Conservation (phyloP, 306 rosid species). For the Trifolium repens region DNA sequence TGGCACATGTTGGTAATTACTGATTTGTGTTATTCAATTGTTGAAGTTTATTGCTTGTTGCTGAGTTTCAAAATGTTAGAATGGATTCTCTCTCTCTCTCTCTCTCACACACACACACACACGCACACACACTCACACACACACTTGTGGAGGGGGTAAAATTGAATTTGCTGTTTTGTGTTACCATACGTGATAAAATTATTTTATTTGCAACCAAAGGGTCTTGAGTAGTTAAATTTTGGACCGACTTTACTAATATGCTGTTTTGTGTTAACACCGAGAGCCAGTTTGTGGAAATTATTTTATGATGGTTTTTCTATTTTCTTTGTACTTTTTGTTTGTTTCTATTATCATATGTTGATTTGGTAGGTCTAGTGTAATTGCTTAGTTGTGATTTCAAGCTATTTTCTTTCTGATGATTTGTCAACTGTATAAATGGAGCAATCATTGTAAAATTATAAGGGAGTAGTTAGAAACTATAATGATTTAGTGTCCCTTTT, state of each 20-base stretch:
- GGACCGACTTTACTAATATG: constrained; percentile 1
- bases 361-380: constrained; percentile 26
- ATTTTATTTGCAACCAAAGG: neutral
- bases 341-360: constrained; percentile 10
- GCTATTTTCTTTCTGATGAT: neutral
- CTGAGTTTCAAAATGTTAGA: constrained; percentile 3
- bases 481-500: constrained; percentile 26
- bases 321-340: constrained; percentile 11
- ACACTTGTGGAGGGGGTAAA: constrained; percentile 1
- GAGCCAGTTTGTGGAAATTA: constrained; percentile 15
- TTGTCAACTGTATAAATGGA: constrained; percentile 11
- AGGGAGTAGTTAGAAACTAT: constrained; percentile 19
- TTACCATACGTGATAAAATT: too few species aligned
- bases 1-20: constrained; percentile 20
- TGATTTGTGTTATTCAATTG: neutral
- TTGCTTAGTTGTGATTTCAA: constrained; percentile 13
- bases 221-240: constrained; percentile 28
- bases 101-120: neutral
- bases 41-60: constrained; percentile 20
- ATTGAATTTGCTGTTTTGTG: neutral
- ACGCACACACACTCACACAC: too few species aligned
- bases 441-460: constrained; percentile 3
- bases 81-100: neutral
- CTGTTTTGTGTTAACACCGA: neutral
- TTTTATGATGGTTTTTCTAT: constrained; percentile 1